Evolutionary conservation across 768 basidiomycete species (phyloP), one percentile per base, ranked within the genome.

Genomic region (Kwoniella pini): DNA sequence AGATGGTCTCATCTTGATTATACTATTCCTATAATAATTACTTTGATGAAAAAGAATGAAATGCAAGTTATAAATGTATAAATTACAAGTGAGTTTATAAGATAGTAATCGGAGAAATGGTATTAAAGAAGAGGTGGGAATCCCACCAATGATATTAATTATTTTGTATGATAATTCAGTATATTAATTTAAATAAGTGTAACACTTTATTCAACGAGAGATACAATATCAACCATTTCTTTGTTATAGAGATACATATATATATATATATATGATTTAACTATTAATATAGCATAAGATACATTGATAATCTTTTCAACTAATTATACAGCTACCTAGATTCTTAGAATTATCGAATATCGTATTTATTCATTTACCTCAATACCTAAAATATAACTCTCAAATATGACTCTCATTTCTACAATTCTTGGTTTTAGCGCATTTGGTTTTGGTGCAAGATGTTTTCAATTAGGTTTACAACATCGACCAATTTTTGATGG

Each of bases 381-480:
- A n/a, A n/a, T n/a, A n/a, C n/a, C n/a, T n/a, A n/a, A n/a, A n/a
- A n/a, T n/a, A n/a, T n/a, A 19, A 51, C 13, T 39, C 31, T 31
- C 30, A 44, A 88, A 87, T 10, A 83, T 95, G 33, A 89, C 90
- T 79, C 83, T 84, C 55, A 83, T 95, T 54, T 88, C 91, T 60
- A 93, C 91, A 79, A 81, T 85, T 27, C 85, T 94, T 17, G 93
- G 93, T 36, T 82, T 87, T 36, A 81, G 90, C 53, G 89, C 94
- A 33, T 87, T 91, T 73, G 92, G 92, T 42, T 87, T 96, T 60
- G 86, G 87, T 21, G 86, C 87, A 19, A 84, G 93, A 60, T 82
- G 91, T 62, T 90, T 89, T 69, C 91, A 94, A 80, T 85, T 96
- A 22, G 88, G 87, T 54, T 88, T 96, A 71, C 88, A 91, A 79